Percentiles rank a stretch among this genome's conserved stretches.
phyloP scores from a whole-genome alignment of 2,329 filamentous ascomycete species.

The Elsinoe perseae region DNA sequence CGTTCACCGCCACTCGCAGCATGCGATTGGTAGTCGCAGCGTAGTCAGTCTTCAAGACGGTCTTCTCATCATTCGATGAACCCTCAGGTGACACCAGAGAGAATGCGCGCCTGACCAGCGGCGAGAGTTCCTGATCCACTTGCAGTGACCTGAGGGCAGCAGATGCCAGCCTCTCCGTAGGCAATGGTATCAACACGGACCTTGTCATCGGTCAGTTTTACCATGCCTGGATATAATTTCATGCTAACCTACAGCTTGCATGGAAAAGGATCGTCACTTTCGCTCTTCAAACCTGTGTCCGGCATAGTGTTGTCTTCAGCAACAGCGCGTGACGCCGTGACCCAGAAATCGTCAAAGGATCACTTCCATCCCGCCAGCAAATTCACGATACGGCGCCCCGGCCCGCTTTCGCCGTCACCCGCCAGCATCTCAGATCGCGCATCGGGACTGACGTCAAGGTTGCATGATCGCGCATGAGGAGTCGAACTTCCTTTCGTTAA shows the following conservation, averaged over 20 bases:
- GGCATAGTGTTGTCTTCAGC: background rate
- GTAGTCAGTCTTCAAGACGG: constrained; percentile 66
- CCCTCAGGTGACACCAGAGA: constrained; percentile 37
- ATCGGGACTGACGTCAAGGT: background rate
- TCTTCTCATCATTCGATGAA: constrained; percentile 30
- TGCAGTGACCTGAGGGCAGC: constrained; percentile 67
- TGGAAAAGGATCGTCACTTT: constrained; percentile 28
- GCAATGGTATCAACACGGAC: constrained; percentile 71
- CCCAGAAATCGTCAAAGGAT: background rate
- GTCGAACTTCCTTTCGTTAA: background rate
- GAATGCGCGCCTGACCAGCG: constrained; percentile 68
- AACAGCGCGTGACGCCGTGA: background rate
- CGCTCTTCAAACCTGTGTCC: background rate
- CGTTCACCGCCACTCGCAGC: constrained; percentile 91
- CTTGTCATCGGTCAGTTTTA: constrained; percentile 36
- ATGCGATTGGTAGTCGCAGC: constrained; percentile 88
- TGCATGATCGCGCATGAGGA: background rate
- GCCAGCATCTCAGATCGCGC: constrained; percentile 2
- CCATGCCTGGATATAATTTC: background rate
- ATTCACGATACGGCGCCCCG: background rate
- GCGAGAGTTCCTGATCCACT: constrained; percentile 84
- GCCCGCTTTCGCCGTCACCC: background rate
- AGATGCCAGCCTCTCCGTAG: constrained; percentile 66
- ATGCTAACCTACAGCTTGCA: constrained; percentile 32
- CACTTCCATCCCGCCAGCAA: background rate